Percentiles rank a stretch among this genome's conserved stretches.
Conservation (phyloP, 2,329 filamentous ascomycete species). For the Plectosphaerella cucumerina region DNA sequence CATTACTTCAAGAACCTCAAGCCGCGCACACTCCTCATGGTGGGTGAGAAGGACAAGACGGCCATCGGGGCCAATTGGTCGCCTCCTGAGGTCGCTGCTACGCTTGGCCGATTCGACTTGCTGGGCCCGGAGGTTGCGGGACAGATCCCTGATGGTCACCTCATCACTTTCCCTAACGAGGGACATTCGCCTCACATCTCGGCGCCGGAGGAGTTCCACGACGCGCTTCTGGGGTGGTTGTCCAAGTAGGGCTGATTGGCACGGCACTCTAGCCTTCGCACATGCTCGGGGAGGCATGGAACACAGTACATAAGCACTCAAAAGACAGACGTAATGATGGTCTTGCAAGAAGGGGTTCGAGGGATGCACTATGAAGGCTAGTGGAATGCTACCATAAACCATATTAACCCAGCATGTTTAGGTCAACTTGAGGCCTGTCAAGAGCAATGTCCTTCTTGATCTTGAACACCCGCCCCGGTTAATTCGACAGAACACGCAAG, state of each 20-base stretch:
- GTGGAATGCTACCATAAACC: too few species aligned
- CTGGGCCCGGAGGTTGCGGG: conserved; percentile 39
- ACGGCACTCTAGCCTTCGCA: not conserved
- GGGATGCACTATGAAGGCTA: too few species aligned
- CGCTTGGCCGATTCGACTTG: conserved; percentile 44
- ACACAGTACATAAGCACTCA: too few species aligned
- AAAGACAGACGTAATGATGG: too few species aligned
- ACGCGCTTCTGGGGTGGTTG: conserved; percentile 40
- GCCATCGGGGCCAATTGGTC: conserved; percentile 52
- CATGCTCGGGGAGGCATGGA: not conserved
- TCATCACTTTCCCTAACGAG: conserved; percentile 42
- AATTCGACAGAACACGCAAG: too few species aligned
- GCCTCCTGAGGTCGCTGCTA: conserved; percentile 34
- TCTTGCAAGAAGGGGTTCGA: too few species aligned
- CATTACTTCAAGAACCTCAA: conserved; percentile 41
- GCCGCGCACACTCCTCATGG: conserved; percentile 41
- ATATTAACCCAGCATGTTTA: too few species aligned
- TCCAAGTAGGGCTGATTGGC: too few species aligned
- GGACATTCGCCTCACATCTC: conserved; percentile 53
- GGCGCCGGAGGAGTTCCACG: conserved; percentile 40
- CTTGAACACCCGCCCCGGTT: too few species aligned
- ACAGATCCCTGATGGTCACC: conserved; percentile 36
- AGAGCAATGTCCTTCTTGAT: too few species aligned
- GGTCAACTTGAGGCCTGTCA: too few species aligned
- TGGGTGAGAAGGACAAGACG: conserved; percentile 48